Evolutionary conservation across 345 rosid species (phyloP).

Genomic region (Cardamine chenopodiifolia): DNA sequence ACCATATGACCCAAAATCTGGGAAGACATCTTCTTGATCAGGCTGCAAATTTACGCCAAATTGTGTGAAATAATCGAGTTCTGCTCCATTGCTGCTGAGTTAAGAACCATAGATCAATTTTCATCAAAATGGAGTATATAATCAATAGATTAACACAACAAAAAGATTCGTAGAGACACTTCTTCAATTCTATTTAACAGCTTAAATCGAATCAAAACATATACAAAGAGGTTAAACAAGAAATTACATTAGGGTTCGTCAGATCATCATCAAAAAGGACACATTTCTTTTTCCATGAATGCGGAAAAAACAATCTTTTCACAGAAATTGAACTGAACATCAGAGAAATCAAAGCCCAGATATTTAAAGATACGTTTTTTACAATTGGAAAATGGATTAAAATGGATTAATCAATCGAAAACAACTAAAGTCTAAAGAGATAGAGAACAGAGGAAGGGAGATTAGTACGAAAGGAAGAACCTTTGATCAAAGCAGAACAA

Average conservation of each 20-base stretch:
- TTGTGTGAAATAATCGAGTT: constrained; percentile 39
- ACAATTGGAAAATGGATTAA: not conserved
- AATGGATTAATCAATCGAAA: not conserved
- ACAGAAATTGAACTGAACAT: constrained; percentile 9
- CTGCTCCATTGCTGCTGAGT: constrained; percentile 36
- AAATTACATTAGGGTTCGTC: constrained; percentile 24
- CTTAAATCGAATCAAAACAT: constrained; percentile 5
- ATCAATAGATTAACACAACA: constrained; percentile 18
- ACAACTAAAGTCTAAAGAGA: not conserved
- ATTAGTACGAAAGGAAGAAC: constrained; percentile 10
- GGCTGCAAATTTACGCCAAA: constrained; percentile 33
- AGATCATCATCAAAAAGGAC: constrained; percentile 6
- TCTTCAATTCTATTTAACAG: not conserved
- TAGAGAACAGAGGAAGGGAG: not conserved
- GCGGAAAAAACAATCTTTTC: not conserved
- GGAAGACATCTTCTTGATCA: constrained; percentile 27
- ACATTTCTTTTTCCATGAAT: not conserved
- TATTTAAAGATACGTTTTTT: not conserved
- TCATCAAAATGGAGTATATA: no score
- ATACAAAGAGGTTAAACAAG: not conserved
- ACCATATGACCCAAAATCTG: constrained; percentile 34
- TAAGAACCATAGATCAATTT: constrained; percentile 11
- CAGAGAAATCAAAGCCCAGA: not conserved
- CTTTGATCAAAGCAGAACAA: constrained; percentile 43
- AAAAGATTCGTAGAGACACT: not conserved